Evolutionary conservation across 1,284 basidiomycete species (phyloP).

Genomic region (Pterulicium gracile): DNA sequence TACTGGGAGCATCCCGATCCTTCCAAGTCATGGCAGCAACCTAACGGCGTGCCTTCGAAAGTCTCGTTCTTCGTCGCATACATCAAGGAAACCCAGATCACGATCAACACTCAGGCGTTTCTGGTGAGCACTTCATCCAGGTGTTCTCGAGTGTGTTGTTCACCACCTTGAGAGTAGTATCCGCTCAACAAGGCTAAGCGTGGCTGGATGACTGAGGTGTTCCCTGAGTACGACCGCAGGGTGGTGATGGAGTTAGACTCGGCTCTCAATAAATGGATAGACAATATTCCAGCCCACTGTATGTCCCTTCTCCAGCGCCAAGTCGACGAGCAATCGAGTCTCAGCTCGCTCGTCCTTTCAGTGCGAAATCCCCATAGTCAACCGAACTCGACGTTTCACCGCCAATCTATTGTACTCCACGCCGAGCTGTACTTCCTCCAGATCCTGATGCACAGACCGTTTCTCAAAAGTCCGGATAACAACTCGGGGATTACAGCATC

Average conservation of each 20-base stretch:
- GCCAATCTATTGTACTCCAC: constrained; percentile 62
- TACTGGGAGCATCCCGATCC: constrained; percentile 57
- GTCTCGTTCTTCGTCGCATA: constrained; percentile 33
- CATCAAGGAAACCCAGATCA: constrained; percentile 51
- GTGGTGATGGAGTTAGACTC: constrained; percentile 36
- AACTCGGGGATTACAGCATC: constrained; percentile 51
- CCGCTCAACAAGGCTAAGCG: constrained; percentile 58
- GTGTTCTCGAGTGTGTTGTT: neutral
- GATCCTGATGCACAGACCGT: constrained; percentile 74
- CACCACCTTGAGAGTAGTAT: constrained; percentile 45
- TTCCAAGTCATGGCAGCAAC: constrained; percentile 30
- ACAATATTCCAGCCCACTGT: constrained; percentile 49
- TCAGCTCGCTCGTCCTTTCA: no score
- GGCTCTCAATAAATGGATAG: constrained; percentile 37
- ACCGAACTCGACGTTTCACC: constrained; percentile 47
- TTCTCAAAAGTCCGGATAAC: constrained; percentile 60
- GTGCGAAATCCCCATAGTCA: constrained; percentile 65
- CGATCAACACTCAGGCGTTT: no score
- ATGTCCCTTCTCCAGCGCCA: neutral
- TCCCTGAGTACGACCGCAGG: constrained; percentile 33
- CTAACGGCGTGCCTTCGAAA: constrained; percentile 18
- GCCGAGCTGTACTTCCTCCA: constrained; percentile 62
- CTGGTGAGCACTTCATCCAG: neutral
- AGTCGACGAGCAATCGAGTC: no score
- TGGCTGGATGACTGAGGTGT: constrained; percentile 39